Evolutionary conservation across 768 basidiomycete genomes (phyloP), one percentile per base, ranked within the genome.

Genomic region (Infundibulicybe gibba): DNA sequence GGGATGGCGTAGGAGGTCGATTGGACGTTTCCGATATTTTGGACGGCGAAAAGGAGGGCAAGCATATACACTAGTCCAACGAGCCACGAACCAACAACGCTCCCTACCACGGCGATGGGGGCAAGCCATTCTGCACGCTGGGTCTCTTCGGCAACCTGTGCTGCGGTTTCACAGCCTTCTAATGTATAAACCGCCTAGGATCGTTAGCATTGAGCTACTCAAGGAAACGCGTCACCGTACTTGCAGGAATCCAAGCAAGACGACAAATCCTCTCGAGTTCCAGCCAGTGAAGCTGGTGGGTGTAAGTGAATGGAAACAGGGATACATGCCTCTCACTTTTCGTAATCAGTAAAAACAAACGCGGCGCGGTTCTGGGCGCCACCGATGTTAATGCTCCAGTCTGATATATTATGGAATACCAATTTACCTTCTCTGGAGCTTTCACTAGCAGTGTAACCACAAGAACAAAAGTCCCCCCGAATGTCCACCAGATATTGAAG

Each of bases 91-190:
- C 80, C 77, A 11, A 70, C 66, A 51, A 81, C 76, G 58, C 73
- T 74, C 35, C 70, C 75, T n/a, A 79, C 75, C 21, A 81, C 71
- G 5, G 76, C 80, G 30, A 79, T 62, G 8, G 80, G 80, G 1
- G 79, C 77, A n/a, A 81, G 74, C 41, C 77, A 49, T 45, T 79
- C 76, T 0, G 79, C 79, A 15, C 74, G 72, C 41, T 70, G 64
- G 30, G 78, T 78, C 57, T 82, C 79, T 58, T 82, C 80, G 5
- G 79, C 80, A 6, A 81, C 73, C 55, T 81, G 80, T n/a, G 80
- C 79, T 34, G 80, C 78, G 4, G 79, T 81, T 55, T 81, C 80
- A 56, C 79, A 80, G 17, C 80, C 80, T 61, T 80, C 80, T 20
- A 80, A 68, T 2, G 80, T 80, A 52, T 81, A 81, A 11, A 81